Evolutionary conservation across 345 rosid genomes (phyloP), one percentile per base, ranked within the genome.

Genomic region (Arabidopsis suecica): DNA sequence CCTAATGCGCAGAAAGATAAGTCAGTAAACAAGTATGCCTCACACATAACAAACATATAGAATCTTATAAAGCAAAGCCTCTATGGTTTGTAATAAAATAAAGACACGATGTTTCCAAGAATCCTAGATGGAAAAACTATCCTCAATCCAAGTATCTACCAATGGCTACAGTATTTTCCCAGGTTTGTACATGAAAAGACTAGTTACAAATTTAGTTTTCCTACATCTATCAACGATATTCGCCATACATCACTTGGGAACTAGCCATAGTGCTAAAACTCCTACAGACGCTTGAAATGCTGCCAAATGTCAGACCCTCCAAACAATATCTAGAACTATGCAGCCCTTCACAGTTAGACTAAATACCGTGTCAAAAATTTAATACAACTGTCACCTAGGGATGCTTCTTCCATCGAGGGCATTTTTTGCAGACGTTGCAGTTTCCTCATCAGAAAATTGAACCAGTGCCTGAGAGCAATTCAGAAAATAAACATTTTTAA

Each of bases 351-450:
- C 80, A 83, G 85, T 79, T 66, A 73, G 86, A 84, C 87, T 50
- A 85, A 87, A 88, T 84, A 86, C 86, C 83, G 53, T 78, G 83
- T 85, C 82, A 80, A 85, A 90, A 65, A 77, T 78, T 71, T 86
- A 88, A 82, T 73, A 83, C 85, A 86, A 85, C 79, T 48, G 88
- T 90, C 89, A 96, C 99, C 99, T 96, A 82, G 99, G 98, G 76
- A 96, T 96, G 84, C 82, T 89, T 91, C 99, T 87, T 87, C 98
- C 96, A 80, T 91, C 98, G 54, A 96, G 85, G 44, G 93, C 83
- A 81, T 80, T 78, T 88, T 88, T 96, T 13, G 98, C 98, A 70
- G 91, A 73, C 14, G 97, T 84, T 32, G 99, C 99, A 72, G 96
- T 96, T 80, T 86, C 97, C 7, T 90, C 79, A 64, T 96, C 98